Percentiles rank a stretch among this genome's conserved stretches.
Conservation (phyloP, 2,329 filamentous ascomycete species). For the Hypoxylon sp. region DNA sequence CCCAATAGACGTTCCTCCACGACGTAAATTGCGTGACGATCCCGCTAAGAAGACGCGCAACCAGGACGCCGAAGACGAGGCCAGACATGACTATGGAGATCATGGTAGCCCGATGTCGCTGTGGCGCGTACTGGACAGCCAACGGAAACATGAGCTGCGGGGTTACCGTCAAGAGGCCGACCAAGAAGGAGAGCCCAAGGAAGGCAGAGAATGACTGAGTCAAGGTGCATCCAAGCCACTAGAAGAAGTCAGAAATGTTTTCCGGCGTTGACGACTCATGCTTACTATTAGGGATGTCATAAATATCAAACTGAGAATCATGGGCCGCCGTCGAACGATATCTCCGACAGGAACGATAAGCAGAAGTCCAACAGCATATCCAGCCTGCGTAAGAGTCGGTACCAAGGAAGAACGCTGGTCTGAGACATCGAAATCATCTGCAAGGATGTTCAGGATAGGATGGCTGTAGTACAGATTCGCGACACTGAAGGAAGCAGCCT, state of each 20-base stretch:
- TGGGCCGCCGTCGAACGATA: slow-evolving; percentile 73
- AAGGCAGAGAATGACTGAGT: slow-evolving; percentile 76
- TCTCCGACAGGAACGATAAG: slow-evolving; percentile 84
- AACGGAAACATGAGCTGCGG: slow-evolving; percentile 85
- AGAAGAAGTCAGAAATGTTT: slow-evolving; percentile 8
- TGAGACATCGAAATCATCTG: slow-evolving; percentile 75
- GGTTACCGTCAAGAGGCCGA: slow-evolving; percentile 83
- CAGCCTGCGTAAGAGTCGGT: slow-evolving; percentile 82
- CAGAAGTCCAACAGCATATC: slow-evolving; percentile 80
- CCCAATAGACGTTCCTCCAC: slow-evolving; percentile 86
- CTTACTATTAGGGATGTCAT: slow-evolving; percentile 76
- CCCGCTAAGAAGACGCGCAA: slow-evolving; percentile 81
- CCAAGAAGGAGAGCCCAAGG: slow-evolving; percentile 77
- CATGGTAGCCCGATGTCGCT: slow-evolving; percentile 74
- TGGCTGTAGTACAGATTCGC: slow-evolving; percentile 88
- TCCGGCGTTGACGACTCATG: slow-evolving; percentile 19
- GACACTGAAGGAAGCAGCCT: slow-evolving; percentile 75
- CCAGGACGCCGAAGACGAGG: slow-evolving; percentile 79
- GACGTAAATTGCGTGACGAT: slow-evolving; percentile 79
- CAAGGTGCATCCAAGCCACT: slow-evolving; percentile 79
- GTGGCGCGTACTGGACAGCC: slow-evolving; percentile 81
- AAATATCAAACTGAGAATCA: slow-evolving; percentile 75
- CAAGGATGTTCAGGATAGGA: slow-evolving; percentile 81
- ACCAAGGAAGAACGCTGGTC: slow-evolving; percentile 77
- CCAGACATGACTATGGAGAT: slow-evolving; percentile 82